Evolutionary conservation across 148 eudicot genomes (phyloP).

Genomic region (Chenopodium suecicum): DNA sequence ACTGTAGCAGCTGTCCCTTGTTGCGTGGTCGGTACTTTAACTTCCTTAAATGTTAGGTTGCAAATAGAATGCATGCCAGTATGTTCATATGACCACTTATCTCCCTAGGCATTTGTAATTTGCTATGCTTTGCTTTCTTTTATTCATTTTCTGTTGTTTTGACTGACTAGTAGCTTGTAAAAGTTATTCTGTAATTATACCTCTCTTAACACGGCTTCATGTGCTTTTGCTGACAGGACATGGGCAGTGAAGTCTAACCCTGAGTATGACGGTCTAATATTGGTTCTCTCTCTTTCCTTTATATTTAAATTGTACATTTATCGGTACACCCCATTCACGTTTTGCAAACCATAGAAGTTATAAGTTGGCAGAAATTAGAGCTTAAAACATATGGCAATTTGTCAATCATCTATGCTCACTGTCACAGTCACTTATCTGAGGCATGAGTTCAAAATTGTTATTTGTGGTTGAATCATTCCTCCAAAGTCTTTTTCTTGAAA

Average conservation of each 20-base stretch:
- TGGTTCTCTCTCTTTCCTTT: conserved; percentile 64
- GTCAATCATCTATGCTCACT: neutral
- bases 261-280: conserved; percentile 71
- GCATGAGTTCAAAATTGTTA: neutral
- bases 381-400: neutral
- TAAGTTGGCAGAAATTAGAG: neutral
- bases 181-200: neutral
- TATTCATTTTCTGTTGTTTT: neutral
- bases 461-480: neutral
- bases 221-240: conserved; percentile 63
- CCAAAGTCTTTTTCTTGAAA: neutral
- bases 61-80: neutral
- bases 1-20: neutral
- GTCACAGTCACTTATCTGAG: conserved; percentile 4
- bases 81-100: neutral
- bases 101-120: neutral
- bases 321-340: neutral
- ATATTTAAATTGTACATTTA: conserved; percentile 7
- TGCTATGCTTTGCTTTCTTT: neutral
- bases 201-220: conserved; percentile 18
- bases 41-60: neutral
- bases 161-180: conserved; percentile 9
- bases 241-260: conserved; percentile 94
- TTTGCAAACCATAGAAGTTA: no score
- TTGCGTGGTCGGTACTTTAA: neutral